phyloP scores from a whole-genome alignment of 768 basidiomycete species.

The Amanita phalloides region DNA sequence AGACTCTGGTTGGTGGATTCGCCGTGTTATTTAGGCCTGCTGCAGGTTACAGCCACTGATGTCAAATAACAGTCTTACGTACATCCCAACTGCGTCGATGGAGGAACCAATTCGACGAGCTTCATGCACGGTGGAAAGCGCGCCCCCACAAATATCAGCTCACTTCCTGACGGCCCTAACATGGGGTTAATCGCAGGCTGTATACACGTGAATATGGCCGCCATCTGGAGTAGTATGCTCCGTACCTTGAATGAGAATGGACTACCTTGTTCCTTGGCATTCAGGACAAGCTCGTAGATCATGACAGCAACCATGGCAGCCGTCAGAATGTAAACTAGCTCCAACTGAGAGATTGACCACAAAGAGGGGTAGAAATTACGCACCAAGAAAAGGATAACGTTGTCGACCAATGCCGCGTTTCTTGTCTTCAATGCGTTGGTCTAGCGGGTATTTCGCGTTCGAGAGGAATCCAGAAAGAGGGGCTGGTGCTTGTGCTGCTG shows the following conservation, averaged over 20 bases:
- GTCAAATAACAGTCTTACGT: slow-evolving; percentile 25
- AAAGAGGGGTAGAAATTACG: slow-evolving; percentile 6
- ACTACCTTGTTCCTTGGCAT: slow-evolving; percentile 65
- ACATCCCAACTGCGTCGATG: slow-evolving; percentile 51
- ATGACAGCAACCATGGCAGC: slow-evolving; percentile 62
- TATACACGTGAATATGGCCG: background rate
- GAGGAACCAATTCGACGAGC: slow-evolving; percentile 41
- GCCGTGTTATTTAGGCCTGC: slow-evolving; percentile 76
- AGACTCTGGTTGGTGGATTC: slow-evolving; percentile 60
- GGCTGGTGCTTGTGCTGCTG: slow-evolving; percentile 27
- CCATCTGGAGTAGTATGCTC: slow-evolving; percentile 6
- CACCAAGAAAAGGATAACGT: slow-evolving; percentile 68
- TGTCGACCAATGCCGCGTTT: slow-evolving; percentile 79
- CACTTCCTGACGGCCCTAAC: slow-evolving; percentile 82
- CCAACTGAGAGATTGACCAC: background rate
- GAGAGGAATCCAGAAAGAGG: slow-evolving; percentile 33
- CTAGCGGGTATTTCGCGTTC: slow-evolving; percentile 45
- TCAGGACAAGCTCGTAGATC: slow-evolving; percentile 79
- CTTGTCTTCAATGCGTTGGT: slow-evolving; percentile 84
- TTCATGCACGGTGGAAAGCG: slow-evolving; percentile 95
- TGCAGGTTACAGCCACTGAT: background rate
- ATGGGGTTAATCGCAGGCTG: slow-evolving; percentile 80
- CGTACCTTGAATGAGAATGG: slow-evolving; percentile 76
- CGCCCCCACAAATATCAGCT: slow-evolving; percentile 80
- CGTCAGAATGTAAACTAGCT: slow-evolving; percentile 52